phyloP scores from a whole-genome alignment of 345 rosid genomes.

The Isatis tinctoria region DNA sequence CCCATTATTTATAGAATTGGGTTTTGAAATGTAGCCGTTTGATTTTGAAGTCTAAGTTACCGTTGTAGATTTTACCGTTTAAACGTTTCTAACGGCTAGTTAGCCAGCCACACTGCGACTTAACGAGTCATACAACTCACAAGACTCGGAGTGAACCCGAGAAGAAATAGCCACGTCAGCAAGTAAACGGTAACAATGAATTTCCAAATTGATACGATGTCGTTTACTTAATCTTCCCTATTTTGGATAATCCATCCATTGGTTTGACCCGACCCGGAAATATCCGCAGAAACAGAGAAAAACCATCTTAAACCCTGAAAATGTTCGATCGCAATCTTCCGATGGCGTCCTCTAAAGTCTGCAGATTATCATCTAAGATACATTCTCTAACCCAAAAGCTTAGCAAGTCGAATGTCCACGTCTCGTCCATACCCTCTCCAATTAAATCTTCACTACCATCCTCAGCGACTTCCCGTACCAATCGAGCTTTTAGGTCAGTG shows the following conservation, averaged over 20 bases:
- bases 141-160: no score
- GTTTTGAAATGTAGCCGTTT: no score
- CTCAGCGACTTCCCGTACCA: conserved; percentile 35
- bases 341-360: conserved; percentile 50
- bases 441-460: conserved; percentile 30
- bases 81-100: no score
- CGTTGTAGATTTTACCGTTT: no score
- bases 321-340: background rate
- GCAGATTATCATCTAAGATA: conserved; percentile 53
- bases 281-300: background rate
- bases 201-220: background rate
- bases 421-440: conserved; percentile 30
- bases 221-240: background rate
- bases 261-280: conserved; percentile 11
- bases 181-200: no score
- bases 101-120: no score
- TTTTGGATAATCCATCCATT: background rate
- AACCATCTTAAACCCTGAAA: conserved; percentile 15
- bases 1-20: no score
- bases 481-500: conserved; percentile 25
- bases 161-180: no score
- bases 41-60: no score
- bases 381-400: conserved; percentile 37
- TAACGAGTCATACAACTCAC: no score
- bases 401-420: conserved; percentile 19